Conservation (phyloP, 257 asterid species). For the Capsicum pubescens region DNA sequence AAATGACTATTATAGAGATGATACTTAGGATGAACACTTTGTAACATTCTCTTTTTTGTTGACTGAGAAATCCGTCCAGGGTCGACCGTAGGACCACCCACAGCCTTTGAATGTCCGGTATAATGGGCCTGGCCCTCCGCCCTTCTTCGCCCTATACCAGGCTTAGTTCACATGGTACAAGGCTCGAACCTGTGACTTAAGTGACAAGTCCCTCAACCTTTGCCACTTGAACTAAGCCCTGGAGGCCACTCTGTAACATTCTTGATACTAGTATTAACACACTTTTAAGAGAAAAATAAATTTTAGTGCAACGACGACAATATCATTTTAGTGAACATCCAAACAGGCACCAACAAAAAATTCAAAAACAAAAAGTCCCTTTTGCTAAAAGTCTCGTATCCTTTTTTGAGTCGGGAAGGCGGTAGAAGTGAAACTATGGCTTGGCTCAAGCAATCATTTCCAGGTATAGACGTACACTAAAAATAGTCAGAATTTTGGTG, state of each 20-base stretch:
- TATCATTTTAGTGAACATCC: neutral
- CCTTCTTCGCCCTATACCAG: too few species aligned
- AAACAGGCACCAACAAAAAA: neutral
- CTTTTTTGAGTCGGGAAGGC: neutral
- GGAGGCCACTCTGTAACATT: conserved; percentile 15
- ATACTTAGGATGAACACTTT: too few species aligned
- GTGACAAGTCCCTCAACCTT: conserved; percentile 10
- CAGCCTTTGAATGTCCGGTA: too few species aligned
- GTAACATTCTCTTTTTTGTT: too few species aligned
- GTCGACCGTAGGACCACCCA: too few species aligned
- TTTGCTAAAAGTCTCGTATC: neutral
- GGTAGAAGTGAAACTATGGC: neutral
- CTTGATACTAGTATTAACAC: neutral
- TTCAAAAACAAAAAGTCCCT: neutral
- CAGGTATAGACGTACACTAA: neutral
- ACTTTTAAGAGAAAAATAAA: neutral
- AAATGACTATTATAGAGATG: too few species aligned
- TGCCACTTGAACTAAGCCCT: neutral
- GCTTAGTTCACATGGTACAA: too few species aligned
- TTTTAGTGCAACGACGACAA: neutral
- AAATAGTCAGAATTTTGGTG: neutral
- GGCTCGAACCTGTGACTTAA: neutral
- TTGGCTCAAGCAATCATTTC: conserved; percentile 9
- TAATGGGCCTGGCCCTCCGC: too few species aligned
- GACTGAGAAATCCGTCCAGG: too few species aligned